phyloP scores from a whole-genome alignment of 768 basidiomycete species.

The Naganishia friedmannii region DNA sequence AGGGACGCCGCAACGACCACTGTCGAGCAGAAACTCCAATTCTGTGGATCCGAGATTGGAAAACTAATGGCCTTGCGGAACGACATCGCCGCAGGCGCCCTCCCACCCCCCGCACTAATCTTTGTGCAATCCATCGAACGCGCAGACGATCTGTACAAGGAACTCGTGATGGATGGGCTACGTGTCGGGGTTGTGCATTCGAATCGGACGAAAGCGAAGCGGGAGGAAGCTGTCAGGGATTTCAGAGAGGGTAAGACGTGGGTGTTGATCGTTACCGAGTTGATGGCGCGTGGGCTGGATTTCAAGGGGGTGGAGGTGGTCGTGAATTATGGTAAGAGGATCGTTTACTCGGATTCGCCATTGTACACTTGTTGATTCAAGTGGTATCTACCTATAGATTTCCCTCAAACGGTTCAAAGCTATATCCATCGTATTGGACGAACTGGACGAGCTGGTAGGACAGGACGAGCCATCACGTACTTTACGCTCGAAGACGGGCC shows the following conservation, averaged over 20 bases:
- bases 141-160: constrained; percentile 65
- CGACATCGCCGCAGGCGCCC: constrained; percentile 65
- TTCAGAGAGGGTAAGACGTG: constrained; percentile 89
- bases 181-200: constrained; percentile 76
- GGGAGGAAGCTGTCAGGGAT: constrained; percentile 75
- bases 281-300: constrained; percentile 97
- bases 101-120: constrained; percentile 84
- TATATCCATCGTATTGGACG: constrained; percentile 96
- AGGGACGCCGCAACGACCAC: constrained; percentile 92
- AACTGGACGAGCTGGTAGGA: constrained; percentile 87
- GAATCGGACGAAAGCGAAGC: constrained; percentile 78
- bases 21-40: constrained; percentile 82
- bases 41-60: constrained; percentile 89
- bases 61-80: constrained; percentile 84
- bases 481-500: constrained; percentile 92
- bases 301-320: constrained; percentile 92
- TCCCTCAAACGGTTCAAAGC: constrained; percentile 90
- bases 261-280: constrained; percentile 94
- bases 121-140: constrained; percentile 80
- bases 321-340: constrained; percentile 65
- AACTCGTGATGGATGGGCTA: constrained; percentile 77
- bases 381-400: no score
- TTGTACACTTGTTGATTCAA: no score
- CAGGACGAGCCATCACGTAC: constrained; percentile 90
- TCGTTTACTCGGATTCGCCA: no score